Percentiles rank a stretch among this genome's conserved stretches.
phyloP scores from a whole-genome alignment of 441 rosid genomes.

The Biscutella auriculata region DNA sequence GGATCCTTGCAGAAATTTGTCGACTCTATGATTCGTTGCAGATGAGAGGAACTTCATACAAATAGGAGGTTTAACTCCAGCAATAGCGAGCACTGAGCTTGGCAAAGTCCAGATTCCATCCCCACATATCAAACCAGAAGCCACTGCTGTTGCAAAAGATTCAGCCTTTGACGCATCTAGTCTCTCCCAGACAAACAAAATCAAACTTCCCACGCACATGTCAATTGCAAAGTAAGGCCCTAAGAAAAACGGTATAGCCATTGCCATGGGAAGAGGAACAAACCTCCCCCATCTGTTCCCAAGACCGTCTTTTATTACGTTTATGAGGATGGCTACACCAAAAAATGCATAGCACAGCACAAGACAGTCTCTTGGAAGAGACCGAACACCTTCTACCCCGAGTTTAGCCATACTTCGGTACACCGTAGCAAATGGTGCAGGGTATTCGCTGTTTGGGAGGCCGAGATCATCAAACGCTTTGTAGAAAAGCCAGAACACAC shows the following conservation, averaged over 20 bases:
- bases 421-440: constrained; percentile 61
- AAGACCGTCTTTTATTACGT: constrained; percentile 26
- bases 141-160: constrained; percentile 66
- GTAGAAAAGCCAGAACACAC: constrained; percentile 80
- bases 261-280: constrained; percentile 58
- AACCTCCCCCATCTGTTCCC: constrained; percentile 24
- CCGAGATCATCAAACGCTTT: constrained; percentile 60
- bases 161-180: constrained; percentile 54
- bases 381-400: constrained; percentile 54
- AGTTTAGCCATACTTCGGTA: constrained; percentile 77
- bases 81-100: constrained; percentile 60
- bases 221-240: constrained; percentile 79
- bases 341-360: constrained; percentile 43
- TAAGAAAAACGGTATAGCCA: constrained; percentile 83
- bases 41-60: constrained; percentile 87
- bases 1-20: constrained; percentile 24
- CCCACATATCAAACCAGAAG: constrained; percentile 86
- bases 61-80: constrained; percentile 62
- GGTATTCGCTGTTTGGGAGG: constrained; percentile 46
- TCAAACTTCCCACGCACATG: constrained; percentile 75
- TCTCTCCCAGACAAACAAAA: constrained; percentile 64
- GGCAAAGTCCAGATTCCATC: constrained; percentile 85
- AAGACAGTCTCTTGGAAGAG: constrained; percentile 69
- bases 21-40: constrained; percentile 30
- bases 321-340: constrained; percentile 29